Conservation (phyloP, 2,329 filamentous ascomycete species). For the Pseudocercospora musae region DNA sequence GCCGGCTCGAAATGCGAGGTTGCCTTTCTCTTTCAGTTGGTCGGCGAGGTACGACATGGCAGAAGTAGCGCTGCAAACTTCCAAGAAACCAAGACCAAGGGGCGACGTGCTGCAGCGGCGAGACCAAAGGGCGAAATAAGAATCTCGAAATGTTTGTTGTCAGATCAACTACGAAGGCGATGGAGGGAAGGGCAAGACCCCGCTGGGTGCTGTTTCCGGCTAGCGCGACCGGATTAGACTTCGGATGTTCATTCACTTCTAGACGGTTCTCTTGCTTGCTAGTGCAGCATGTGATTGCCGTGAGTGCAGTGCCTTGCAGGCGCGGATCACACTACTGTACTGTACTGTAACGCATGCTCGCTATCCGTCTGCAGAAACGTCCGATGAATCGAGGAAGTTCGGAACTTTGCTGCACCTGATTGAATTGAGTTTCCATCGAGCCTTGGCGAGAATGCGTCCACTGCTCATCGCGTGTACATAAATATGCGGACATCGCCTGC, state of each 20-base stretch:
- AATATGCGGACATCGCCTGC: too few relatives aligned
- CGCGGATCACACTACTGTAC: not conserved
- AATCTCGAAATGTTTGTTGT: not conserved
- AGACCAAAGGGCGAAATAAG: not conserved
- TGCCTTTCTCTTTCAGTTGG: conserved; percentile 54
- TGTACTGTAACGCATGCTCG: not conserved
- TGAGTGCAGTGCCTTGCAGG: not conserved
- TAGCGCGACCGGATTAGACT: not conserved
- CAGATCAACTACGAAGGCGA: not conserved
- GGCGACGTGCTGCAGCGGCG: not conserved
- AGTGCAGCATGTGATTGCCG: not conserved
- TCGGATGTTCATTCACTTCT: conserved; percentile 1
- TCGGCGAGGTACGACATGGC: conserved; percentile 39
- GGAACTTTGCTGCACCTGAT: too few relatives aligned
- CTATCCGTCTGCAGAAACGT: not conserved
- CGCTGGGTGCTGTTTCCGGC: not conserved
- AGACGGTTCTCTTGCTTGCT: not conserved
- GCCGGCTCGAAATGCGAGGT: conserved; percentile 61
- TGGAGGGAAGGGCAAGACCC: not conserved
- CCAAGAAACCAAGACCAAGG: not conserved
- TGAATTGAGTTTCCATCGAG: not conserved
- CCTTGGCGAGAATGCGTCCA: not conserved
- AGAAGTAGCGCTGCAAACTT: not conserved
- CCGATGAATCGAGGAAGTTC: too few relatives aligned
- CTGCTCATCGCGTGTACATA: too few relatives aligned